phyloP scores from a whole-genome alignment of 176 grass and related monocot species.

The Pontederia crassipes region DNA sequence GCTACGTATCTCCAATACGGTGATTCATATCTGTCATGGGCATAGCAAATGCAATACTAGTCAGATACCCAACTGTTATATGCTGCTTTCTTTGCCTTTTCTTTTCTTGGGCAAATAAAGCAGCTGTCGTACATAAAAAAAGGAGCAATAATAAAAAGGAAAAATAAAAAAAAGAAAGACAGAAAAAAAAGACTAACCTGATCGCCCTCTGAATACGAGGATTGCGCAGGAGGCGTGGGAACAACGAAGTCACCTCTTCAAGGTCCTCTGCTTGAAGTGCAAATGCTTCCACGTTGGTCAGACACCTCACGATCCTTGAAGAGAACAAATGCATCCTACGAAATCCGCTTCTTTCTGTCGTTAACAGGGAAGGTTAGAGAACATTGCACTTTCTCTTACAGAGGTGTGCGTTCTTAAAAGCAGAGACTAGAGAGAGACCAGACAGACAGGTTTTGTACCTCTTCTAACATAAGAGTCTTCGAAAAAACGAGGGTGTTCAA shows the following conservation, averaged over 20 bases:
- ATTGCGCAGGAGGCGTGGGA: constrained; percentile 72
- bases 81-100: background rate
- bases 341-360: constrained; percentile 44
- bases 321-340: constrained; percentile 63
- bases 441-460: constrained; percentile 28
- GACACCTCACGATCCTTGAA: constrained; percentile 68
- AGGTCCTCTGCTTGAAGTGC: constrained; percentile 74
- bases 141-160: too few relatives aligned
- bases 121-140: too few relatives aligned
- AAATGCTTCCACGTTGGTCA: constrained; percentile 92
- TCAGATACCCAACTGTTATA: background rate
- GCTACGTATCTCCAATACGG: constrained; percentile 88
- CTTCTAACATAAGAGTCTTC: constrained; percentile 54
- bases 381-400: background rate
- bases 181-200: constrained; percentile 6
- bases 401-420: background rate
- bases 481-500: constrained; percentile 19
- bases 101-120: too few relatives aligned
- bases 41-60: background rate
- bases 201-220: constrained; percentile 70
- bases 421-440: too few relatives aligned
- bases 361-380: constrained; percentile 30
- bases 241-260: constrained; percentile 66
- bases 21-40: constrained; percentile 63
- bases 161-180: background rate